Evolutionary conservation across 805 yeast genomes (phyloP), one percentile per base, ranked within the genome.

Genomic region (Lipomyces oligophaga): DNA sequence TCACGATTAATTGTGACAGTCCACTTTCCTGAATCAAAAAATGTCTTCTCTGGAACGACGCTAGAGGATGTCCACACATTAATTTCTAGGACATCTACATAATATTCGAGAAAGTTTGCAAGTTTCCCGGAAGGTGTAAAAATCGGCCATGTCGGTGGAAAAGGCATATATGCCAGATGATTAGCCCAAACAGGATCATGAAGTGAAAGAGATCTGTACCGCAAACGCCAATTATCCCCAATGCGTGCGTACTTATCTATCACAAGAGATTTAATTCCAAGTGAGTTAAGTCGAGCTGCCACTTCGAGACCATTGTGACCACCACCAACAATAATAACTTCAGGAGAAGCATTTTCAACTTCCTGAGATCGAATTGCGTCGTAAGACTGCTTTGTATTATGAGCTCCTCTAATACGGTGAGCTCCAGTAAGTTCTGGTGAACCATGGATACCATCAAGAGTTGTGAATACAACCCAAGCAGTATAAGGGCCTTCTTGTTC

Each of bases 141-240:
- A 28, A 67, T 60, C 36, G 77, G 77, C 69, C 69, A 68, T 4
- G 66, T 64, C 3, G 65, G 65, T 30, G 75, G 76, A 49, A 67
- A 67, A 37, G 63, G 57, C 39, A 72, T 48, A 52, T 72, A 72
- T 5, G 75, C 64, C 46, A 72, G 55, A 52, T 69, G 69, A 51
- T 69, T 71, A 46, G 65, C 65, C 64, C 67, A 70, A 45, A 68
- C 71, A 0, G 76, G 74, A 55, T 72, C 76, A 56, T 73, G 77
- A 26, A 72, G 57, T 3, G 72, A 69, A 31, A 73, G 58, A 41
- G 72, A 71, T 53, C 65, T 67, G 56, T 73, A 73, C 32, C 77
- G 60, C 46, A 62, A 60, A 57, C 76, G 63, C 76, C 76, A 72
- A 57, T 72, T 71, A 50, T 72, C 77, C 47, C 77, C 77, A 38